Evolutionary conservation across 169 alveolate species (phyloP), one percentile per base, ranked within the genome.

Genomic region (Eimeria sp.): DNA sequence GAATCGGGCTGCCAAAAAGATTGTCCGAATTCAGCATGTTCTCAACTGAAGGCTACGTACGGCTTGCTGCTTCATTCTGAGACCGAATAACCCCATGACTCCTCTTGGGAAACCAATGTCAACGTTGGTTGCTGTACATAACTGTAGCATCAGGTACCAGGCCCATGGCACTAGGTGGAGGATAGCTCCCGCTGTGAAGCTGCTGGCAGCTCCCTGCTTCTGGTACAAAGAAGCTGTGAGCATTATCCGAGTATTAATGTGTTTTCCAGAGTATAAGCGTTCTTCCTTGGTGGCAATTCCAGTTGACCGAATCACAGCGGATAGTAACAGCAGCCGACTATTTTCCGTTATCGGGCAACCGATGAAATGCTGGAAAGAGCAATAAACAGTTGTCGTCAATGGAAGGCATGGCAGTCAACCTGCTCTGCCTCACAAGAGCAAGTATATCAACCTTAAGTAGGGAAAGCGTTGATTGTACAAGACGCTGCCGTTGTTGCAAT

Each of bases 51-150:
- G 67, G 89, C 9, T 80, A 25, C 89, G n/a, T 80, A 80, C 89
- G 49, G 65, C 88, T 3, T 83, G 91, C 18, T 18, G 91, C 34
- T 30, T 54, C 34, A 27, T 45, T 83, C 57, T 27, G 51, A 63
- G 65, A 20, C 84, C 94, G 75, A 87, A 87, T 14, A 87, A 10
- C 7, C 83, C 83, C 94, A 87, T 58, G 43, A 87, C 43, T 61
- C 94, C 94, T 65, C n/a, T 30, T 40, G 94, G 94, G 34, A 87
- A 65, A 18, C 94, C 27, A 49, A 65, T 11, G 34, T 63, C 83
- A 45, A 87, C 83, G 83, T 61, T 13, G 7, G 58, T 43, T 63
- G 94, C 94, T 63, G 94, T 83, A 25, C 94, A 87, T 18, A 61
- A 54, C 65, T 72, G 72, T 40, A 87, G 65, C 83, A 57, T 65